Conservation (phyloP, 83 land plant genomes). For the Thuja plicata region DNA sequence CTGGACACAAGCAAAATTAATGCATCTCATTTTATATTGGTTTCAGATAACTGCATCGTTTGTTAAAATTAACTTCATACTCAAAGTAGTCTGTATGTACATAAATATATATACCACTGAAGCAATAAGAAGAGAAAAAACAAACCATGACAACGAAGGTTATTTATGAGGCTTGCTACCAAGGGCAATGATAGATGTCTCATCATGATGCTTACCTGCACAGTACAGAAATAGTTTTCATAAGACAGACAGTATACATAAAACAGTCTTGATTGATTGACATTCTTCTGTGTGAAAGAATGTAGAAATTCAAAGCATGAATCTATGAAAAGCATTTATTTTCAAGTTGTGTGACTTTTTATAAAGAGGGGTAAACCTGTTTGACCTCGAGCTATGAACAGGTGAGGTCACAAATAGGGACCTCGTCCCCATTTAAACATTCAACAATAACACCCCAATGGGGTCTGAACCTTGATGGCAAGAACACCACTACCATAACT, state of each 20-base stretch:
- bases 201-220: constrained; percentile 49
- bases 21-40: neutral
- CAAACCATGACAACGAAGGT: constrained; percentile 56
- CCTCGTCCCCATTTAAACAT: too few species aligned
- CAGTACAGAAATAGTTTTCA: constrained; percentile 6
- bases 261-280: neutral
- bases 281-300: neutral
- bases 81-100: neutral
- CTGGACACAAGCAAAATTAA: neutral
- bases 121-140: neutral
- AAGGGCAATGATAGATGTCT: constrained; percentile 51
- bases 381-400: too few species aligned
- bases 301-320: neutral
- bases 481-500: too few species aligned
- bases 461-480: too few species aligned
- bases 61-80: neutral
- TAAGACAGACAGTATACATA: neutral
- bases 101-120: neutral
- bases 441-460: too few species aligned
- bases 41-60: neutral
- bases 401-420: too few species aligned
- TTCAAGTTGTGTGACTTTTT: neutral
- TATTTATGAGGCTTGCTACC: constrained; percentile 48
- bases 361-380: too few species aligned
- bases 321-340: neutral